Base-by-base conservation (phyloP, 2,329 filamentous ascomycete species). In the Fusarium hainanense region DNA sequence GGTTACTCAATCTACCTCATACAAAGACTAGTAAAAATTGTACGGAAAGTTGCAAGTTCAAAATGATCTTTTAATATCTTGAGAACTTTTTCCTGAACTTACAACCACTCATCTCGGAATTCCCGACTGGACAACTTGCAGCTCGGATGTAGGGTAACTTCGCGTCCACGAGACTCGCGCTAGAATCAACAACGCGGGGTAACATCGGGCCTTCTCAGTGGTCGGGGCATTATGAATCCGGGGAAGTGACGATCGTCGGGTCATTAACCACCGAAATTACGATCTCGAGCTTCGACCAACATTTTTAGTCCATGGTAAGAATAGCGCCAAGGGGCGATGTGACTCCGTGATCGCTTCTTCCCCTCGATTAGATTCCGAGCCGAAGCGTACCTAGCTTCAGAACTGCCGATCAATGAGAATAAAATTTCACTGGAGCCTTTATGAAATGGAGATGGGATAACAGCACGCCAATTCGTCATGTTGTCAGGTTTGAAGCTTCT, bases 331-430 rank as follows among this genome's bases (percentile, higher is more conserved):
- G 23, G 2, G 21, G 2, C 23, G 4, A 41, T 52, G 49, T 13
- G 14, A 18, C 49, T 27, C 49, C 14, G 7, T 2, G 11, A 27
- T n/a, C 3, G 7, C 34, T 52, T 21, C 12, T 37, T 23, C 12
- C 21, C 20, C n/a, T 12, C 34, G 10, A 28, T 21, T 3, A 12
- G 49, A 27, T 41, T 8, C 49, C 49, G 34, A 52, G 2, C 49
- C 49, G 49, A 52, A 42, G 13, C 49, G 34, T 52, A 13, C 49
- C 32, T 32, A 51, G 48, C 30, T 30, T 50, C 25, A 25, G 6
- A 7, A 34, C 18, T 25, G 7, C 32, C 49, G 34, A 14, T 7
- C 20, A 1, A n/a, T 12, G 13, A 13, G 6, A 21, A 52, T 28
- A 52, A 41, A 40, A 21, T 2, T 6, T 16, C 23, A 27, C 18